These are phyloP conservation scores for Dioscorea dumetorum DNA, from an alignment of 106 monocot species.

Conservation along the genomic window DNA sequence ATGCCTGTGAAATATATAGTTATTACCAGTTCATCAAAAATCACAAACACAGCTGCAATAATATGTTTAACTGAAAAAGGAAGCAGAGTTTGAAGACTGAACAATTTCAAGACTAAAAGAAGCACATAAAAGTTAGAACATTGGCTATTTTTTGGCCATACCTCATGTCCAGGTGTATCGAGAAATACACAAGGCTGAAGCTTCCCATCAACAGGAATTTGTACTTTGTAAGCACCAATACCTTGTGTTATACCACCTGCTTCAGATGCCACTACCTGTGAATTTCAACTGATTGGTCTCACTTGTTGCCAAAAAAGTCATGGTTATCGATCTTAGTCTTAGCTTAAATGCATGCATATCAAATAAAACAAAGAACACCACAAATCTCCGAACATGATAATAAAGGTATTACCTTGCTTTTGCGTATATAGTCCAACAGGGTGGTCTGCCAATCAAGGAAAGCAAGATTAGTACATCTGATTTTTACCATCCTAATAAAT, in stretches of 20 bases:
- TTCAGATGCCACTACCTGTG: constrained; percentile 91
- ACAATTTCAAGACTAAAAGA: too few species aligned
- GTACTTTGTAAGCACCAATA: constrained; percentile 93
- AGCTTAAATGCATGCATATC: too few species aligned
- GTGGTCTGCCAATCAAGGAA: constrained; percentile 65
- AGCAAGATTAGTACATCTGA: too few species aligned
- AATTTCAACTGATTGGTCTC: background rate
- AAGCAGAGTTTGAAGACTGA: too few species aligned
- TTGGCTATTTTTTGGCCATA: constrained; percentile 6
- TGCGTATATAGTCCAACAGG: constrained; percentile 89
- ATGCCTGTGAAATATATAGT: constrained; percentile 48
- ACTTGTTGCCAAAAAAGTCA: too few species aligned
- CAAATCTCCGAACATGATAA: background rate
- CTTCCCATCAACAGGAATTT: constrained; percentile 69
- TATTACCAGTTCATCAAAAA: background rate
- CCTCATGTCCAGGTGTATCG: constrained; percentile 99
- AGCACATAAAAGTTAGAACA: background rate
- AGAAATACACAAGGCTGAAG: constrained; percentile 75
- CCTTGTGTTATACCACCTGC: constrained; percentile 98
- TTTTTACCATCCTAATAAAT: background rate
- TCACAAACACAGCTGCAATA: background rate
- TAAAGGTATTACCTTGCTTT: constrained; percentile 72
- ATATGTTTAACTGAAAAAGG: too few species aligned
- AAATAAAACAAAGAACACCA: too few species aligned
- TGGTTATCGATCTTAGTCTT: too few species aligned